Percentiles rank a stretch among this genome's conserved stretches.
phyloP scores from a whole-genome alignment of 805 yeast species.

The Lipomyces chichibuensis region DNA sequence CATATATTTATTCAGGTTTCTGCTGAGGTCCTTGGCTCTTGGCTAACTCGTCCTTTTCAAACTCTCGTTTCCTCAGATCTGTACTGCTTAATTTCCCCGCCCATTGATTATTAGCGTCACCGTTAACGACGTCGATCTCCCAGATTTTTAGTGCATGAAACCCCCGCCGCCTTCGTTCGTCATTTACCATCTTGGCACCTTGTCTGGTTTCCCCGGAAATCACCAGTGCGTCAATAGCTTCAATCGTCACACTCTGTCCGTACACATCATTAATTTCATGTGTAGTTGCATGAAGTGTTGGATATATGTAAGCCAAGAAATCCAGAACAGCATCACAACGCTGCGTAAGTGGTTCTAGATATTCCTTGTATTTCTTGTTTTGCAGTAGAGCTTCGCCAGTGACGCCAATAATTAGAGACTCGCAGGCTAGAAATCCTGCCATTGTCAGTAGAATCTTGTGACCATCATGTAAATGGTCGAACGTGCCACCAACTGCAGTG shows the following conservation, averaged over 20 bases:
- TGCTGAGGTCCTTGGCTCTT: background rate
- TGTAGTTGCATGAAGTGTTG: slow-evolving; percentile 54
- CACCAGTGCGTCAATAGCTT: slow-evolving; percentile 75
- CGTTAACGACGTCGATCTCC: slow-evolving; percentile 47
- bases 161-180: slow-evolving; percentile 59
- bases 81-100: slow-evolving; percentile 34
- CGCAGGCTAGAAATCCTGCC: slow-evolving; percentile 62
- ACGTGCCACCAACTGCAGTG: slow-evolving; percentile 86
- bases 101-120: slow-evolving; percentile 16
- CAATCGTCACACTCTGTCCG: slow-evolving; percentile 86
- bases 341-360: slow-evolving; percentile 58
- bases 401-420: slow-evolving; percentile 72
- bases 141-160: slow-evolving; percentile 56
- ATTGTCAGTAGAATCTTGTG: slow-evolving; percentile 82
- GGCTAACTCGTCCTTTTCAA: background rate
- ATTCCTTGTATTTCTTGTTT: slow-evolving; percentile 74
- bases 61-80: slow-evolving; percentile 19
- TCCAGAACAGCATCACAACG: slow-evolving; percentile 54
- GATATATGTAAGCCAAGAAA: slow-evolving; percentile 57
- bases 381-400: slow-evolving; percentile 73
- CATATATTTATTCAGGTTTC: background rate
- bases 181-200: slow-evolving; percentile 77
- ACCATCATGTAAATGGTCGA: slow-evolving; percentile 95
- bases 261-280: slow-evolving; percentile 79
- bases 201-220: slow-evolving; percentile 76